Percentiles rank a stretch among this genome's conserved stretches.
phyloP scores from a whole-genome alignment of 306 rosid genomes.

The Datisca glomerata region DNA sequence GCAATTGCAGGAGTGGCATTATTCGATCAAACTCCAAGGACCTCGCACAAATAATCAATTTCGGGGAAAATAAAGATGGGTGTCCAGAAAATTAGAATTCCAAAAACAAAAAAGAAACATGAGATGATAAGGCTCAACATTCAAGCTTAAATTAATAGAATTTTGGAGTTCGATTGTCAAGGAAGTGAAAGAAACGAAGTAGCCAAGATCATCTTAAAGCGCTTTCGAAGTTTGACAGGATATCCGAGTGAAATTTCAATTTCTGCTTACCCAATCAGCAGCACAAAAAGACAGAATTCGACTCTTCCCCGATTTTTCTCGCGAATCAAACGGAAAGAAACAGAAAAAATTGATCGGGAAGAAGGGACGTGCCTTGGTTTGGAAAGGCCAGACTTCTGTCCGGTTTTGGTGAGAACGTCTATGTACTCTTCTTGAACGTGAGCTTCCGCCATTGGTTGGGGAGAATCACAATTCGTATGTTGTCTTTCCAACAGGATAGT shows the following conservation, averaged over 20 bases:
- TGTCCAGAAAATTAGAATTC: background rate
- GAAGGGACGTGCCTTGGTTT: conserved; percentile 45
- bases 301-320: background rate
- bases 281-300: background rate
- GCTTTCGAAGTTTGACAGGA: background rate
- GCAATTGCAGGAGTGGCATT: too few species aligned
- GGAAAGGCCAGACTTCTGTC: conserved; percentile 55
- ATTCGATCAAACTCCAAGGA: too few species aligned
- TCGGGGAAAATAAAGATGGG: background rate
- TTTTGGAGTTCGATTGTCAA: too few species aligned
- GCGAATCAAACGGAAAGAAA: background rate
- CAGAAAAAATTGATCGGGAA: background rate
- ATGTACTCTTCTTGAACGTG: conserved; percentile 33
- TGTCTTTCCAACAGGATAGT: too few species aligned
- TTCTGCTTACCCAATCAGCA: background rate
- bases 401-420: conserved; percentile 62
- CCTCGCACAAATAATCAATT: too few species aligned
- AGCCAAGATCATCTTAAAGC: background rate
- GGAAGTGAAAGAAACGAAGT: background rate
- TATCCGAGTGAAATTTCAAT: too few species aligned
- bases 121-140: too few species aligned
- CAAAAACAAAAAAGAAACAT: background rate
- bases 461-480: too few species aligned
- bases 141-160: too few species aligned
- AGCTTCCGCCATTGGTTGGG: conserved; percentile 27